Conservation (phyloP, 148 eudicot genomes). For the Fallopia convolvulus region DNA sequence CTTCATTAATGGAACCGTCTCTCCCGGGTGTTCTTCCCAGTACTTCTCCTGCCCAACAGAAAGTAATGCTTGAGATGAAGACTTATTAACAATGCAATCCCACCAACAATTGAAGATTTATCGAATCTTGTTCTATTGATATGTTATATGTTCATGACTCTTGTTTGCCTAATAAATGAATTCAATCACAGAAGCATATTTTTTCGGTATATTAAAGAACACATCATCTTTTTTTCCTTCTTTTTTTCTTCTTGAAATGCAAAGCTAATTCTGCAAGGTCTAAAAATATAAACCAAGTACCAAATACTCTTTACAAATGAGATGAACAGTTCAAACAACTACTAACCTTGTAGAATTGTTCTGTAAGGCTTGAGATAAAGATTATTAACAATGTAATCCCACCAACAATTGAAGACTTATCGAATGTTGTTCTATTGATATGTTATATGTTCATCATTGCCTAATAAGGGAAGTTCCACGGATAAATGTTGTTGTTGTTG, state of each 20-base stretch:
- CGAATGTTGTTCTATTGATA: too few relatives aligned
- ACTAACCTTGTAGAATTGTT: conserved; percentile 75
- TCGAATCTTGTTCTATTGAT: too few relatives aligned
- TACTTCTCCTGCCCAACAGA: conserved; percentile 61
- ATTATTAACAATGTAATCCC: too few relatives aligned
- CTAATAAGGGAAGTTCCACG: too few relatives aligned
- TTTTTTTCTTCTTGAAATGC: background rate
- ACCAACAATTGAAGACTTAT: too few relatives aligned
- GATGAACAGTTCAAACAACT: background rate
- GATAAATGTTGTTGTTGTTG: too few relatives aligned
- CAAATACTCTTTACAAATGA: too few relatives aligned
- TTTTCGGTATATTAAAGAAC: background rate
- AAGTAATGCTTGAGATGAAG: background rate
- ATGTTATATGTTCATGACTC: background rate
- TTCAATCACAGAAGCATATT: background rate
- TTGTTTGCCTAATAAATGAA: background rate
- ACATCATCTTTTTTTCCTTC: background rate
- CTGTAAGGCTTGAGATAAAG: conserved; percentile 6
- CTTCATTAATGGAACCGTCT: conserved; percentile 70
- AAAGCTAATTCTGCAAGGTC: background rate
- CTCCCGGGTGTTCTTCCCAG: conserved; percentile 92
- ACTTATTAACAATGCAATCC: background rate
- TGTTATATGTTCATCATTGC: too few relatives aligned
- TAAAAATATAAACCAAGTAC: background rate
- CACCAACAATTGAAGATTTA: too few relatives aligned